Evolutionary conservation across 2,329 filamentous ascomycete genomes (phyloP), one percentile per base, ranked within the genome.

Genomic region (Fusarium hainanense): DNA sequence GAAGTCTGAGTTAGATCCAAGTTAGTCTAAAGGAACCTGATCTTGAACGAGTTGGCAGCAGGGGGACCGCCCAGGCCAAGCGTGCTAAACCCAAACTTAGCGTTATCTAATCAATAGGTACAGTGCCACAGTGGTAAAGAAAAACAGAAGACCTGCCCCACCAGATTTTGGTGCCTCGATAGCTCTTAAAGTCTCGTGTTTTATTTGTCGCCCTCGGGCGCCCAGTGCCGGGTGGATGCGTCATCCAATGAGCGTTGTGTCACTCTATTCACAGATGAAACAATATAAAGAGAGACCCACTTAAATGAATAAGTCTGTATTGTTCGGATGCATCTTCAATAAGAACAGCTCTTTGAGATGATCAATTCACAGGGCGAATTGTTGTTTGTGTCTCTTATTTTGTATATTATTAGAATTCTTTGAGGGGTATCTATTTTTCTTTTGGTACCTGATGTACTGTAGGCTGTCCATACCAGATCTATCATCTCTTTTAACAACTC

Each of bases 381-480:
- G 11, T 55, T 41, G 21, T 34, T 44, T 23, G 47, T 20, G 18
- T 49, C 34, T 43, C 37, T 27, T 25, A 18, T 34, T 30, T 59
- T 61, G 21, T 23, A 41, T 60, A 25, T 62, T 62, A 51, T 55
- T 52, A 59, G 56, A 46, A 57, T 42, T 44, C 52, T 62, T 74
- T 58, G 25, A 12, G 59, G 74, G 74, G 74, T 76, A 76, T 76
- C 71, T 75, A 42, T 41, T 61, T 76, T 70, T 30, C 28, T 75
- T 44, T 41, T 56, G 57, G 61, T 67, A 37, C 10, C 18, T 37
- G 68, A 60, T 51, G 51, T 51, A 63, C 52, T 69, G 55, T 54
- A 66, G 54, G 69, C 57, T 66, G 48, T 66, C 58, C 65, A 49
- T 59, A 58, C 64, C 54, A 63, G 47, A 55, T 56, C 43, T 61